Evolutionary conservation across 2,329 filamentous ascomycete genomes (phyloP), one percentile per base, ranked within the genome.

Genomic region (Diplodia scrobiculata): DNA sequence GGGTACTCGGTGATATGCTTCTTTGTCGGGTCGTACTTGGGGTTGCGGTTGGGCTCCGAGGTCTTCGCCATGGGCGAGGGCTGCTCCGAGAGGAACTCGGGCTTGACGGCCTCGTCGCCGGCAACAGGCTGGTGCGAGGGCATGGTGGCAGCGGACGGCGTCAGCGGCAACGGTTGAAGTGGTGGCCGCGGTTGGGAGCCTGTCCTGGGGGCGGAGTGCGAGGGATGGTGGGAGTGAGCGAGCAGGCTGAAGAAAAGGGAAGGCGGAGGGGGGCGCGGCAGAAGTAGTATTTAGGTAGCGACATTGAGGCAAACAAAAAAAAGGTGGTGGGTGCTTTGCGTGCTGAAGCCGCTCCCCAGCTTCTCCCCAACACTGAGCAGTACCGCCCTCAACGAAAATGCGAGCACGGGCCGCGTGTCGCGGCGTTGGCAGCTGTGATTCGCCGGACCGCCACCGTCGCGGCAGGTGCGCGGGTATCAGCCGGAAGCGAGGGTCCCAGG

Each of bases 1-100:
- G 90, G 89, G 69, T 85, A 85, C 68, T 96, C 92, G 71, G 91
- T 87, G 78, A 96, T 96, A 80, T 96, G 92, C 73, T 66, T 66
- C 82, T 96, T 96, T 82, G 89, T 86, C 60, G 84, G 82, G 72
- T 85, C 82, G 74, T 85, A 84, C 60, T 80, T 81, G 53, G 77
- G 71, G 71, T 82, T 83, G 64, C 81, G 79, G 74, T 84, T 83
- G 38, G 83, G 83, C 78, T 85, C 83, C 68, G 77, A 73, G 21
- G 80, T 77, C 73, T 80, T 81, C 34, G 83, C 82, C 76, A 80
- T 80, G 52, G 80, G 69, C 25, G 79, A 78, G 13, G 79, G 77
- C 74, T 82, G 77, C 54, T 73, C 72, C 63, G 79, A 79, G 68
- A 80, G 73, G 70, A 76, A 82, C 68, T 81, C 75, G 68, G 82